Base-by-base conservation (phyloP, 2,329 filamentous ascomycete species). In the Hymenoscyphus occultus region DNA sequence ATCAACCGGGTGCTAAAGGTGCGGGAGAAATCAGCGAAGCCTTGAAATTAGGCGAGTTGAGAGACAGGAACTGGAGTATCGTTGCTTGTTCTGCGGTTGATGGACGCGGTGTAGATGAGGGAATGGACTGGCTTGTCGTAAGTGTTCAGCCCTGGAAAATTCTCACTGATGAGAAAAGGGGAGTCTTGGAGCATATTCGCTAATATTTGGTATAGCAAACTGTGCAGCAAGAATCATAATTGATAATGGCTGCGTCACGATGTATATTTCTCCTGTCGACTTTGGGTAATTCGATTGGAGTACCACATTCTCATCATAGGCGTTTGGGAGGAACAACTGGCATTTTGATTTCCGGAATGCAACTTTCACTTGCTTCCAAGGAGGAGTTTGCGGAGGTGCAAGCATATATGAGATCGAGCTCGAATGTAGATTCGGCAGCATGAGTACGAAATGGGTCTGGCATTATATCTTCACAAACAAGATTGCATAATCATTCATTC, bases 1-100 rank as follows among this genome's bases (percentile, higher is more conserved):
- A 99, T 80, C 93, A 98, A 79, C 94, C 94, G 1, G 95, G 95
- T 19, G 94, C 95, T 59, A 96, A 97, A 80, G 95, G 94, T 1
- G 95, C 95, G 1, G 95, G 93, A 19, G 95, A 98, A 77, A 99
- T 99, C 69, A 96, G 92, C 64, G 94, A 98, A 80, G 94, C 93
- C 59, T 80, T 99, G 78, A 90, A 90, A 73, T 80, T 99, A 71
- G 93, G 92, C 62, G 93, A 97, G 78, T 81, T 99, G 76, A 90
- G 94, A 73, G 95, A 99, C 78, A 86, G 95, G 74, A 99, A 98
- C 83, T 99, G 95, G 95, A 98, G 93, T 78, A 99, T 99, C 76
- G 93, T 99, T 77, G 94, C 93, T 28, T 99, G 95, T 79, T 96
- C 92, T 71, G 95, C 95, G 14, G 94, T 99, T 64, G 95, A 97